Evolutionary conservation across 2,329 filamentous ascomycete species (phyloP), one percentile per base, ranked within the genome.

Genomic region (Verticillium tricorpus): DNA sequence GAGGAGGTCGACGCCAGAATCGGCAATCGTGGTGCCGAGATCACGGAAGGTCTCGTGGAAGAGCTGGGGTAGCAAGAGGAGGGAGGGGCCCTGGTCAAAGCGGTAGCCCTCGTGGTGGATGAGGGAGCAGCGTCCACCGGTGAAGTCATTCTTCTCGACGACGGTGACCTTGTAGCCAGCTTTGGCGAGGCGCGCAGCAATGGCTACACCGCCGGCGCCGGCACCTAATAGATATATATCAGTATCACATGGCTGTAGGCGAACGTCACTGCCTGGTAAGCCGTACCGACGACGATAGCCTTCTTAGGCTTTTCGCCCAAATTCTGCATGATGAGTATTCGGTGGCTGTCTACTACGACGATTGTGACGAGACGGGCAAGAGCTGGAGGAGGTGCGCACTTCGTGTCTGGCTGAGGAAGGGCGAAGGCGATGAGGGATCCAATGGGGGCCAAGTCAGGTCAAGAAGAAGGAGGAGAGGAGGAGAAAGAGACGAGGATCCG

Each of bases 61-160:
- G 61, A 92, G 80, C 61, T 85, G 82, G 2, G 90, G 90, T 6
- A 92, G 84, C 0, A 93, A 80, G 19, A 92, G 82, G 3, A 92
- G 82, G 1, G 89, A 92, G 0, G 90, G 90, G 0, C 90, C 90
- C 77, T 92, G 89, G 69, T 93, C 90, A 76, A 92, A 92, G 62
- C 90, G 85, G 72, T 87, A 86, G 60, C 84, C 86, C 57, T 84
- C 76, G 62, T 84, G 77, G 59, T 84, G 77, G 40, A 92, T 81
- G 31, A 92, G 74, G 55, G 85, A 89, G 74, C 89, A 92, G 60
- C 90, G 80, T 4, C 90, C 90, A 56, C 90, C 90, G 0, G 86
- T 88, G 71, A 90, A 90, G 61, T 77, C 77, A 69, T 92, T 92
- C 78, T 92, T 92, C 74, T 93, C 90, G n/a, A 92, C 76, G 1